Base-by-base conservation (phyloP, 768 basidiomycete genomes). In the Tubosaeta brunneosetosa region DNA sequence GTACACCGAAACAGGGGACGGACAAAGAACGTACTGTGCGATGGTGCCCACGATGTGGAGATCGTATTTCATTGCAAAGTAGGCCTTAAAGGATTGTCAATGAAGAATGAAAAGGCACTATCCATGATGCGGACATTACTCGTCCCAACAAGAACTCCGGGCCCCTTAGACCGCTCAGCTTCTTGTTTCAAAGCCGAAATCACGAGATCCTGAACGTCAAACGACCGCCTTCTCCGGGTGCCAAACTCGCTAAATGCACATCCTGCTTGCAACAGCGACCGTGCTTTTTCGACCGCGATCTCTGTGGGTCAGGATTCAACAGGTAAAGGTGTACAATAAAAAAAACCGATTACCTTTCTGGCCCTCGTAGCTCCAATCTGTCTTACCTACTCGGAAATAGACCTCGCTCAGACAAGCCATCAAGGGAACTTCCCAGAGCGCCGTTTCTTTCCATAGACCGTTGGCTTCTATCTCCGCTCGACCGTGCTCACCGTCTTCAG, bases 341-440 rank as follows among this genome's bases (percentile, higher is more conserved):
- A 6, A 33, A 31, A n/a, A 10, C 37, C 17, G 13, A 71, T 52
- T 38, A 90, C 93, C 86, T 70, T 81, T 75, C 69, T 93, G 91
- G 5, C 84, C 83, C n/a, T 86, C 82, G 55, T 93, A 84, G 50
- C 69, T 80, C 95, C 95, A 99, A 61, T 94, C 86, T 2, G 76
- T 86, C 59, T 80, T 79, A 34, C 82, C 85, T 16, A 78, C 77
- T 17, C 71, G 76, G 71, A 95, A 99, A 71, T 91, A 95, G 17
- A 84, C 82, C 67, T 99, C 93, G 62, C 90, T 92, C 47, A 99
- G 74, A 56, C 84, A 84, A 13, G 93, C 85, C 92, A 98, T 94
- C 47, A 98, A 73, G 1, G 93, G 94, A 1, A 97, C 93, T 72
- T 98, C 97, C 85, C 95, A 99, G 26, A 97, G 73, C 52, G 98